A percentile compares a stretch with the other conserved stretches of the same genome.
phyloP scores from a whole-genome alignment of 306 rosid genomes.

The Gastrolobium bilobum region DNA sequence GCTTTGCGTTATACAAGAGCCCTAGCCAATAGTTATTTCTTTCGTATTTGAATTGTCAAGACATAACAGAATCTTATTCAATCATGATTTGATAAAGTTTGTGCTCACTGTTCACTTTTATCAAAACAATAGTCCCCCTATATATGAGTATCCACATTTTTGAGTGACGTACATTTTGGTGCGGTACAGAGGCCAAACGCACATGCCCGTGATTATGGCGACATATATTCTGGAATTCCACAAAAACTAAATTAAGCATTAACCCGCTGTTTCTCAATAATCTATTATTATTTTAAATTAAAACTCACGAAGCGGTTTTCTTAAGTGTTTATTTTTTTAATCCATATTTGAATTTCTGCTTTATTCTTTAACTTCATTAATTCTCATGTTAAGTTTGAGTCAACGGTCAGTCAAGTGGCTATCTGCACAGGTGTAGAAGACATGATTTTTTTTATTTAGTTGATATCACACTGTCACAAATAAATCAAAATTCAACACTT shows the following conservation, averaged over 20 bases:
- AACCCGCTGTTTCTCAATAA: neutral
- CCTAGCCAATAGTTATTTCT: neutral
- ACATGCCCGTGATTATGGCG: slow-evolving; percentile 43
- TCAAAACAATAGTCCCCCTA: slow-evolving; percentile 35
- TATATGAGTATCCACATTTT: neutral
- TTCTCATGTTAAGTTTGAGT: neutral
- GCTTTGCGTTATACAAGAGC: slow-evolving; percentile 6
- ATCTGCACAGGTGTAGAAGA: too few relatives aligned
- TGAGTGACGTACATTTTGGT: slow-evolving; percentile 19
- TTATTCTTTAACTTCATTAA: neutral
- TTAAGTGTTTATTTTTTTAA: neutral
- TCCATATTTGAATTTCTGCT: neutral
- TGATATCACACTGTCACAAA: too few relatives aligned
- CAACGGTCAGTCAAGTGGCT: neutral
- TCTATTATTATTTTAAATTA: neutral
- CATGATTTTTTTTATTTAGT: too few relatives aligned
- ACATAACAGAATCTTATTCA: neutral
- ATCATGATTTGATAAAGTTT: slow-evolving; percentile 23
- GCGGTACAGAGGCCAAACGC: slow-evolving; percentile 50
- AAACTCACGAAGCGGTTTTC: neutral
- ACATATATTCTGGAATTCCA: slow-evolving; percentile 51
- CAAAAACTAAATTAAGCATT: neutral
- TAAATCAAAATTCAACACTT: too few relatives aligned
- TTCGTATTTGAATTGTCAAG: neutral
- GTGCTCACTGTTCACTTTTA: neutral